Conservation (phyloP, 441 rosid genomes). For the Gossypium davidsonii region DNA sequence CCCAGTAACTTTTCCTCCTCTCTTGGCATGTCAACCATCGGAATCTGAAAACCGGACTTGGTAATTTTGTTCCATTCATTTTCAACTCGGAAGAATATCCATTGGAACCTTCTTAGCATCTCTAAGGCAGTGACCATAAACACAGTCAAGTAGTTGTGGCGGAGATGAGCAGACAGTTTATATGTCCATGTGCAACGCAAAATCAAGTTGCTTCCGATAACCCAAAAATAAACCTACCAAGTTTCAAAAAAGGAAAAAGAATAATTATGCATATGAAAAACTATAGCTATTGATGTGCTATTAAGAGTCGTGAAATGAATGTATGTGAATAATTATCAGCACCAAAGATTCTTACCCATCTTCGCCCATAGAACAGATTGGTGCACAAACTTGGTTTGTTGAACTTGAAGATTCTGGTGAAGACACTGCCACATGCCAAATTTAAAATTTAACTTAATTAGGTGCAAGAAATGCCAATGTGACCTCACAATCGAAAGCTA, state of each 20-base stretch:
- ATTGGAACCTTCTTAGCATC: constrained; percentile 60
- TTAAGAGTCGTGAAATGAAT: not conserved
- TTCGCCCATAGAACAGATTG: constrained; percentile 43
- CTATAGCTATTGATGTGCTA: not conserved
- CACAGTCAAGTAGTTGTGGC: constrained; percentile 57
- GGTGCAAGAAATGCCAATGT: not conserved
- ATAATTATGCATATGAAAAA: not conserved
- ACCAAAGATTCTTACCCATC: constrained; percentile 42
- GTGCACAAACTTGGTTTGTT: constrained; percentile 40
- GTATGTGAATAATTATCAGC: not conserved
- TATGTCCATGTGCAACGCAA: constrained; percentile 68
- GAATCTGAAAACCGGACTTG: constrained; percentile 40
- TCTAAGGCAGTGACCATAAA: constrained; percentile 45
- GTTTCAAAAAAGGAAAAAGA: not conserved
- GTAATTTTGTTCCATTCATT: constrained; percentile 69
- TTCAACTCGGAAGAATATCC: constrained; percentile 72
- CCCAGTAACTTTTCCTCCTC: constrained; percentile 55
- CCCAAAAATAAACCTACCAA: constrained; percentile 65
- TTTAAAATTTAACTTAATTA: not conserved
- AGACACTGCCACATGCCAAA: constrained; percentile 32
- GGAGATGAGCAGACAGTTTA: constrained; percentile 64
- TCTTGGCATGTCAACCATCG: constrained; percentile 33
- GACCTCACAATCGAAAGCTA: not conserved
- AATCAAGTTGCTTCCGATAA: constrained; percentile 59
- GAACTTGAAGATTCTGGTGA: constrained; percentile 66